Conservation (phyloP, 192 early-diverging fungal species). For the Kappamyces sp. region DNA sequence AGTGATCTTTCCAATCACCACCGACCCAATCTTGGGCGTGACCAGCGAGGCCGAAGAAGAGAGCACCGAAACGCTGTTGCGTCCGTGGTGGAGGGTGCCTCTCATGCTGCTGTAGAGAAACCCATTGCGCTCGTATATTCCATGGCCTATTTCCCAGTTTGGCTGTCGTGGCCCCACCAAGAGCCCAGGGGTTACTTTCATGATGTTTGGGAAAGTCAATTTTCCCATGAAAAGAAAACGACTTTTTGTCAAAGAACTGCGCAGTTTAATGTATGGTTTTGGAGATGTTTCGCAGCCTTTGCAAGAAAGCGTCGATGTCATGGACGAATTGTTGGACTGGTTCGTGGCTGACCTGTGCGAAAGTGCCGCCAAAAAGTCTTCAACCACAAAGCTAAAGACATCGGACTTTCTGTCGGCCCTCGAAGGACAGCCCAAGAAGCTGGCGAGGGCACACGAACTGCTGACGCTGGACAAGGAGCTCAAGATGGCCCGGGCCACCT, state of each 20-base stretch:
- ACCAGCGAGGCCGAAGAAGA: constrained; percentile 17
- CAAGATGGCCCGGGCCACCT: constrained; percentile 47
- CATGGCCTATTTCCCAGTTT: constrained; percentile 39
- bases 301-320: constrained; percentile 67
- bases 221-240: constrained; percentile 2
- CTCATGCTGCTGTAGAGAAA: constrained; percentile 60
- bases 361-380: constrained; percentile 45
- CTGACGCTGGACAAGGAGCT: constrained; percentile 74
- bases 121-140: constrained; percentile 66
- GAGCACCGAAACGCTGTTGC: background rate
- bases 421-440: constrained; percentile 72
- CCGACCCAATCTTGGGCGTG: constrained; percentile 56
- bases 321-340: constrained; percentile 76
- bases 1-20: constrained; percentile 77
- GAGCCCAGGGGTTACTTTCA: constrained; percentile 19
- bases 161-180: constrained; percentile 3
- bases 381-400: constrained; percentile 56
- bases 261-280: constrained; percentile 75
- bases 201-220: background rate
- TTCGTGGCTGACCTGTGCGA: constrained; percentile 70
- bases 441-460: constrained; percentile 77
- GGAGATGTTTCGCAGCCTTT: constrained; percentile 74
- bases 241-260: constrained; percentile 21
- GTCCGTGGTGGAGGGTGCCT: constrained; percentile 25
- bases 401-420: constrained; percentile 72